These are phyloP conservation scores for Vinca minor DNA, from an alignment of 257 asterid species.

Conservation along the genomic window DNA sequence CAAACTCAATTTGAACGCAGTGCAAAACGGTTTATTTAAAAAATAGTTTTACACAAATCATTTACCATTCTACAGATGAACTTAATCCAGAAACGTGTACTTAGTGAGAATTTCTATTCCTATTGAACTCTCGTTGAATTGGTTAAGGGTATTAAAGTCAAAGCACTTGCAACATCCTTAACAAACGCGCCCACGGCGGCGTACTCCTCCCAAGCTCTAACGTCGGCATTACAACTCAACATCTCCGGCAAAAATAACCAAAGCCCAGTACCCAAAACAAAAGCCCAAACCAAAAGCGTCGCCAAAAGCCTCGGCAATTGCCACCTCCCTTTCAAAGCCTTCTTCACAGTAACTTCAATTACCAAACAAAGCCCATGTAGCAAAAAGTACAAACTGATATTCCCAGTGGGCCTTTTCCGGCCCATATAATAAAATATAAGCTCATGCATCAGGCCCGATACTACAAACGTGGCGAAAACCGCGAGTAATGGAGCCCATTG, in stretches of 20 bases:
- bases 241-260: slow-evolving; percentile 65
- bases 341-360: slow-evolving; percentile 42
- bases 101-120: background rate
- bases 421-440: slow-evolving; percentile 60
- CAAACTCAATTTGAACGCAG: no score
- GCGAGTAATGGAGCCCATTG: slow-evolving; percentile 58
- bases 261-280: slow-evolving; percentile 38
- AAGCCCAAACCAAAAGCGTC: slow-evolving; percentile 35
- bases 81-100: no score
- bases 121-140: background rate
- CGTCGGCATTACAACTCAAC: slow-evolving; percentile 34
- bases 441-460: slow-evolving; percentile 69
- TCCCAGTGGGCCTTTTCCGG: slow-evolving; percentile 65
- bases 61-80: no score
- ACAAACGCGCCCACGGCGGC: slow-evolving; percentile 41
- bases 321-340: slow-evolving; percentile 29
- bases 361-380: slow-evolving; percentile 49
- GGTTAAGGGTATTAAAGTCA: slow-evolving; percentile 12
- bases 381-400: slow-evolving; percentile 43
- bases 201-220: slow-evolving; percentile 48
- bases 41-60: no score
- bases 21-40: no score
- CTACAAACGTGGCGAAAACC: slow-evolving; percentile 35
- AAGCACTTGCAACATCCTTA: slow-evolving; percentile 38
- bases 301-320: slow-evolving; percentile 36